Base-by-base conservation (phyloP, 202 grass and related monocot genomes). In the Saccharum hybrid region DNA sequence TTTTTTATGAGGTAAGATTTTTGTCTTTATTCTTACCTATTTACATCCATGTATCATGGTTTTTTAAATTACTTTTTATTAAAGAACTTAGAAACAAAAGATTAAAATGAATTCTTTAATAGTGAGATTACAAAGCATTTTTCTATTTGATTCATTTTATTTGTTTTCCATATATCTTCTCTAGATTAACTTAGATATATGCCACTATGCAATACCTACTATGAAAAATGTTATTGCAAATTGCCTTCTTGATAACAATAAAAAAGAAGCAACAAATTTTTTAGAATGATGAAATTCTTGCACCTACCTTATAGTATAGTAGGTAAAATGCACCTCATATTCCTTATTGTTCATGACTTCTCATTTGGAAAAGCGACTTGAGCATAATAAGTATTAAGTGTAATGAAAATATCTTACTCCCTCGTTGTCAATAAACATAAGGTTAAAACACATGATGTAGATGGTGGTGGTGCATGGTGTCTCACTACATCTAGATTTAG, bases 1-100 rank as follows among this genome's bases (percentile, higher is more conserved):
- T 72, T 72, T 28, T 72, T 72, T 33, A 72, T 51, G 43, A 72
- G 70, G 70, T 51, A 51, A 33, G 2, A 49, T 72, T 72, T 45
- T 51, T 26, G 1, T 28, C 43, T 51, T 51, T 49, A 18, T 51
- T 14, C 8, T 71, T 45, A 16, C 40, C 12, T 51, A 49, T 33
- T 33, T 51, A 4, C 43, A 33, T 33, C 23, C 1, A 72, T 10
- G 23, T 49, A 72, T 7, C 23, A 30, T 49, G 3, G 8, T 14
- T 9, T 28, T 9, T 51, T 30, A 13, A 71, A 26, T 70, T 71
- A 2, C 13, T 46, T 71, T 71, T 31, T 46, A 48, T 48, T 33
- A 19, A 49, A 51, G 0, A 42, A 13, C 22, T 22, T 4, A 70
- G 21, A 70, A 70, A 70, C 2, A 10, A 23, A 10, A 42, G 10